These are phyloP conservation scores for Cladophialophora psammophila DNA, from an alignment of 2,329 filamentous ascomycete genomes.

Conservation along the genomic window DNA sequence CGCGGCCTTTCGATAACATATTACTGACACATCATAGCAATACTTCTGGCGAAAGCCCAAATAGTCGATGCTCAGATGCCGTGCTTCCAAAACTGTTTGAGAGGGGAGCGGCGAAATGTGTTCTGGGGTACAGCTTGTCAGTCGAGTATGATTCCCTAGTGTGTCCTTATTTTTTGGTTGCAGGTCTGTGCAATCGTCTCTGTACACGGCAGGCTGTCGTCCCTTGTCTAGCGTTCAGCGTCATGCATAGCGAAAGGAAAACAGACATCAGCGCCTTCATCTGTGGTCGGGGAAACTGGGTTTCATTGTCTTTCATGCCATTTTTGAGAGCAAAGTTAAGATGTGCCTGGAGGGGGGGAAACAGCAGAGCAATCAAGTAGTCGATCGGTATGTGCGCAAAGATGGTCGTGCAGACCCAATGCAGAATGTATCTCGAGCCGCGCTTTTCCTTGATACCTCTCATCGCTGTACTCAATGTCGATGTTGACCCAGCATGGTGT, in stretches of 20 bases:
- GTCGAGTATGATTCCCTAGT: neutral
- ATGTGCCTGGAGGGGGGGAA: neutral
- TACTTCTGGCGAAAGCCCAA: conserved; percentile 74
- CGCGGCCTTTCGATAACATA: conserved; percentile 12
- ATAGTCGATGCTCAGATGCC: conserved; percentile 39
- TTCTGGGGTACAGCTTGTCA: neutral
- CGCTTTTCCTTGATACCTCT: neutral
- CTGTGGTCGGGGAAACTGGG: neutral
- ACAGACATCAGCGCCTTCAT: conserved; percentile 14
- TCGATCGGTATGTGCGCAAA: neutral
- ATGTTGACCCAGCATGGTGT: neutral
- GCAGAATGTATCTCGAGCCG: neutral
- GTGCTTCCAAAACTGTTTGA: neutral
- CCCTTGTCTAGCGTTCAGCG: conserved; percentile 26
- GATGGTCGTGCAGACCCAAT: neutral
- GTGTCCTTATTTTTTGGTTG: conserved; percentile 14
- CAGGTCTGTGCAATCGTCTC: conserved; percentile 7
- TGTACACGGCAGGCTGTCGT: conserved; percentile 16
- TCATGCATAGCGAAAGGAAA: conserved; percentile 26
- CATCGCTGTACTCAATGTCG: neutral
- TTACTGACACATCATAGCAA: conserved; percentile 60
- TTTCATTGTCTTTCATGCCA: neutral
- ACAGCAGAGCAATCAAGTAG: neutral
- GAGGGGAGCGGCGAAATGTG: neutral
- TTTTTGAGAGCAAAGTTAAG: neutral